Base-by-base conservation (phyloP, 352 stramenopile species). In the Pythium vanterpoolii region DNA sequence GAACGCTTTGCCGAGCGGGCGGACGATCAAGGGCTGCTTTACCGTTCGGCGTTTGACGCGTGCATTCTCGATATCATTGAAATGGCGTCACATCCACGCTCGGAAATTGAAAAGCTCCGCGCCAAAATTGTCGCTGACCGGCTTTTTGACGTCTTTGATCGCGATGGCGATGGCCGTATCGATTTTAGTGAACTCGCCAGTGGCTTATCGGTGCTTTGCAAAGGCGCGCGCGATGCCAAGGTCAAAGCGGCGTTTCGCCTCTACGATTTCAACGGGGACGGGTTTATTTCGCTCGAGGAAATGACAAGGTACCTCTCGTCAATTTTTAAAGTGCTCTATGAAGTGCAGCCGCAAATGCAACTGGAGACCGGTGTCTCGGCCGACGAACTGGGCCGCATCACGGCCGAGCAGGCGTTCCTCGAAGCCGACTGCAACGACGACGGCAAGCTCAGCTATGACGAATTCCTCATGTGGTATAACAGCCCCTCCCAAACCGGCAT, bases 261-360 rank as follows among this genome's bases (percentile, higher is more conserved):
- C 26, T 96, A 94, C 56, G 87, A 96, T 64, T 87, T 91, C 27
- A 95, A 96, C 56, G 74, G 71, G 10, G 86, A 96, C 51, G 89
- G 85, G 9, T 88, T 79, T 42, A 95, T 96, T 30, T 91, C 81
- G 11, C 56, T 91, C 5, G 83, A 90, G 14, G 89, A 96, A 53
- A 96, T 96, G 87, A 89, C 78, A 27, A 74, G 77, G 16, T 96
- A 96, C 64, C 53, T 96, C 27, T 92, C 76, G 3, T 85, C 83
- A 8, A 92, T 96, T 33, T 97, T 96, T 60, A 91, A 84, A 49
- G 81, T 96, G 8, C 36, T 96, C 55, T 96, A 93, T 63, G 83
- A 92, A 55, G 77, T 91, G 9, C 88, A 93, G 33, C 76, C 85
- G 14, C 68, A 86, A 39, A 89, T 91, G 72, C 72, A 72, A 8